Percentiles rank a stretch among this genome's conserved stretches.
These are phyloP conservation scores for Fusarium begoniae DNA, from an alignment of 2,329 filamentous ascomycete species.

Conservation along the genomic window DNA sequence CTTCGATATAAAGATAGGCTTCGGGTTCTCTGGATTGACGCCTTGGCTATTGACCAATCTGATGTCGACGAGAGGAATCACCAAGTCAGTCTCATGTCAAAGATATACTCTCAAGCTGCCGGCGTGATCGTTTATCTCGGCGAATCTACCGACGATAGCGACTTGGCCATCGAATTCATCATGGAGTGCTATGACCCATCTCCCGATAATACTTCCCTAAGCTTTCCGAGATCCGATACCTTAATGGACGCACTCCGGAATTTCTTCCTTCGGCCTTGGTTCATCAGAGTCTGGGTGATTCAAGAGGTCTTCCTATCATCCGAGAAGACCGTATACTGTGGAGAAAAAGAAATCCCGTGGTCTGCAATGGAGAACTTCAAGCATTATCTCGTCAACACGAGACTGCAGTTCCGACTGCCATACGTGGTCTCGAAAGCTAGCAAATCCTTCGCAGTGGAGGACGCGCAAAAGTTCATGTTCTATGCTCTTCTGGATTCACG, in stretches of 20 bases:
- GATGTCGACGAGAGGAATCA: neutral
- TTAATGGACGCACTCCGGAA: neutral
- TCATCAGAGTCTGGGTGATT: neutral
- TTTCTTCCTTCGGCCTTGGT: neutral
- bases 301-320: neutral
- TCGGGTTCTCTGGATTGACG: neutral
- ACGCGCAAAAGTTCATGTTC: fast-evolving
- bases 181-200: neutral
- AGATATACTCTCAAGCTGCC: neutral
- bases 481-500: neutral
- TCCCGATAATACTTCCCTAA: fast-evolving
- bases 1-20: neutral
- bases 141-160: neutral
- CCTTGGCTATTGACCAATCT: neutral
- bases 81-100: neutral
- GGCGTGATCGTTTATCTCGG: neutral
- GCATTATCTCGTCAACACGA: neutral
- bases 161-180: neutral
- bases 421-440: neutral
- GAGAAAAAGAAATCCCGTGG: neutral
- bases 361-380: neutral
- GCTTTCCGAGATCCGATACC: neutral
- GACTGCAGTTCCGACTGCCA: neutral
- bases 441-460: neutral
- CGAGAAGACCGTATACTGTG: neutral